Evolutionary conservation across 1,284 basidiomycete species (phyloP), one percentile per base, ranked within the genome.

Genomic region (Boletus smithii): DNA sequence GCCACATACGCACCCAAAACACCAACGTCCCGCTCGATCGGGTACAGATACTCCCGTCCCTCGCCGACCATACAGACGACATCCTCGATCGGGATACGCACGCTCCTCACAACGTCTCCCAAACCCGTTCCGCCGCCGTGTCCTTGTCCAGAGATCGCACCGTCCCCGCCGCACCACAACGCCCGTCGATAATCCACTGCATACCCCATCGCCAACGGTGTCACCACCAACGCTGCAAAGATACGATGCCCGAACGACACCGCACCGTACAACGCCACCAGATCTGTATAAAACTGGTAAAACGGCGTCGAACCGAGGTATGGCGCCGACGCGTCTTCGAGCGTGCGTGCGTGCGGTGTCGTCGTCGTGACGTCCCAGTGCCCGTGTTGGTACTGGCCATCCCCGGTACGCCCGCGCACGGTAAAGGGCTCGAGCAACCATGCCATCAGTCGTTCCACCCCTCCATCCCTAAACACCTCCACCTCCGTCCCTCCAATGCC

Each of bases 211-310:
- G 68, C 69, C 2, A 88, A 75, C 0, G 91, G 87, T 0, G 86
- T 80, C 6, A 95, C 73, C n/a, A 97, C 74, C 4, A 93, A 74
- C 3, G 78, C 74, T 2, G 80, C 82, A 63, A 98, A 98, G 1
- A 81, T 66, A 0, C 76, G 73, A 59, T 98, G 83, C 7, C 85
- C 83, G 66, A 95, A 95, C 2, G 95, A 98, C 52, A 95, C 83
- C 1, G 91, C 79, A 57, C 94, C 91, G 70, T 94, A 98, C 8
- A 98, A 71, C 0, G 80, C 85, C 42, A 97, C 74, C 55, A 97
- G 86, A 66, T 97, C 94, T 23, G 89, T 90, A 72, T 95, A 99
- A 63, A 90, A 90, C 63, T 97, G 93, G 72, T 86, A 97, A 74
- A 97, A 97, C 0, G 92, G 90, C 1, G 81, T 73, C 3, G 72